These are phyloP conservation scores for Reutealis trisperma DNA, from an alignment of 345 rosid genomes.

Conservation along the genomic window DNA sequence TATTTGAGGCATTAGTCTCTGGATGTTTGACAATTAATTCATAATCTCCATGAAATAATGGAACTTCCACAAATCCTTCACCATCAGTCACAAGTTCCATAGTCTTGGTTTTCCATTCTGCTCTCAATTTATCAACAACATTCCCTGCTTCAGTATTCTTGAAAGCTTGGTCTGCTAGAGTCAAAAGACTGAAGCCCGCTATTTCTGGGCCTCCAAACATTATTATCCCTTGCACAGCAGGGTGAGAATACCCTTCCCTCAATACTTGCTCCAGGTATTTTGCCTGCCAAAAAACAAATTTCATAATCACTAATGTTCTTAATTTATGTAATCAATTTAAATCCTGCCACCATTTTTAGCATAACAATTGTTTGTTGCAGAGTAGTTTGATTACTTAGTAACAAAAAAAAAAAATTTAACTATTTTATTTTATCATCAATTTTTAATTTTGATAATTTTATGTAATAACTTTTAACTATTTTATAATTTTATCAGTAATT, in stretches of 20 bases:
- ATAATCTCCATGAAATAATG: constrained; percentile 62
- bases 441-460: no score
- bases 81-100: constrained; percentile 15
- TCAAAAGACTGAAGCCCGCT: constrained; percentile 50
- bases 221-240: constrained; percentile 68
- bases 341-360: no score
- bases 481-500: no score
- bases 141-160: constrained; percentile 53
- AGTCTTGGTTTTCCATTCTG: constrained; percentile 46
- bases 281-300: no score
- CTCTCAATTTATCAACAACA: constrained; percentile 62
- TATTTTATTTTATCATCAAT: no score
- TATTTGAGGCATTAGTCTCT: constrained; percentile 23
- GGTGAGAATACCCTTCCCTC: constrained; percentile 68
- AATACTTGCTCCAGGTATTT: constrained; percentile 45
- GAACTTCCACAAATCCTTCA: constrained; percentile 34
- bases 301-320: no score
- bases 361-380: no score
- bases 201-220: constrained; percentile 60
- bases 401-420: no score
- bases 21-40: constrained; percentile 41
- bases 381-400: no score
- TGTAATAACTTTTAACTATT: no score
- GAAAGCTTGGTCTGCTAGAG: constrained; percentile 48
- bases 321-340: no score